Percentiles rank a stretch among this genome's conserved stretches.
Evolutionary conservation across 2,329 filamentous ascomycete genomes (phyloP).

Genomic region (Parastagonospora avenae): DNA sequence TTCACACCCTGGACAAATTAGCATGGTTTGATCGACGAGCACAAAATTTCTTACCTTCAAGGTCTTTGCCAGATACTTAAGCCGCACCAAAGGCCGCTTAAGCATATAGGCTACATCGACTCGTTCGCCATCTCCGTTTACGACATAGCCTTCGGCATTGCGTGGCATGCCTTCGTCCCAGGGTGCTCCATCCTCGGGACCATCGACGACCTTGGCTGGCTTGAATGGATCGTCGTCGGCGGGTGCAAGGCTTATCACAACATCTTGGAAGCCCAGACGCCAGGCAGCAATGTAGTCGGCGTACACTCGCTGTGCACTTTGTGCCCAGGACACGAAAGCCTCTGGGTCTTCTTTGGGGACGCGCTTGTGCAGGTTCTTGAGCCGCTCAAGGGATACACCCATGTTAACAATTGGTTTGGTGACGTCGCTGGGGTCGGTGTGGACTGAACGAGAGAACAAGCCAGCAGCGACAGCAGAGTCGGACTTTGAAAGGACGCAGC

Average conservation of each 20-base stretch:
- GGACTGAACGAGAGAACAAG: constrained; percentile 67
- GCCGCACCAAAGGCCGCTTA: constrained; percentile 82
- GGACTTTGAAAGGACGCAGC: constrained; percentile 77
- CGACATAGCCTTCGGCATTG: constrained; percentile 65
- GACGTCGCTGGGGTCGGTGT: constrained; percentile 64
- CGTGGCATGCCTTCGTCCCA: constrained; percentile 62
- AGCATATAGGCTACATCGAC: constrained; percentile 94
- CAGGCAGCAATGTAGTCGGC: constrained; percentile 84
- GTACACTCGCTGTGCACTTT: constrained; percentile 78
- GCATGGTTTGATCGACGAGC: constrained; percentile 9
- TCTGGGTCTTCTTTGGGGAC: constrained; percentile 76
- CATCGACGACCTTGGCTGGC: constrained; percentile 40
- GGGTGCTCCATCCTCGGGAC: constrained; percentile 55
- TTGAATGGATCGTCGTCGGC: constrained; percentile 66
- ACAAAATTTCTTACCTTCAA: constrained; percentile 63
- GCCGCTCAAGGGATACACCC: constrained; percentile 85
- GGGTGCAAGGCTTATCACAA: constrained; percentile 90
- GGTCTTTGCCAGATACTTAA: constrained; percentile 86
- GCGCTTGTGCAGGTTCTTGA: constrained; percentile 79
- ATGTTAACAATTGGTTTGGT: constrained; percentile 92
- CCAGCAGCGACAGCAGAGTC: constrained; percentile 67
- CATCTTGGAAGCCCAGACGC: constrained; percentile 91
- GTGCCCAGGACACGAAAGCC: constrained; percentile 79
- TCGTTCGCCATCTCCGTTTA: constrained; percentile 79
- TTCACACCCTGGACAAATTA: constrained; percentile 60